Conservation (phyloP, 2,329 filamentous ascomycete species). For the Pestalotiopsis sp. region DNA sequence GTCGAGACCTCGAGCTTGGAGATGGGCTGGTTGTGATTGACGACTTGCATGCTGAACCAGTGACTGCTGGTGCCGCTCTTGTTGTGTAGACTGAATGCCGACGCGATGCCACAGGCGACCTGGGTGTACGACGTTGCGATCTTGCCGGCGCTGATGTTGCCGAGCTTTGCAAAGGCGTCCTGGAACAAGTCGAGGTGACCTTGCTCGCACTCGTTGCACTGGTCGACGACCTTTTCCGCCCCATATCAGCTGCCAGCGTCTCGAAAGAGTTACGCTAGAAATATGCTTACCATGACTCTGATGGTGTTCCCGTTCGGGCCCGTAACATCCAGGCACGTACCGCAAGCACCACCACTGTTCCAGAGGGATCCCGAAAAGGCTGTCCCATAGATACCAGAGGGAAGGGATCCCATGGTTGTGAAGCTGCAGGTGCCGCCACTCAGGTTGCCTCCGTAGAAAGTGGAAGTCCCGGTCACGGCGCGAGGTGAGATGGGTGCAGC, state of each 20-base stretch:
- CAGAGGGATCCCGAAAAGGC: slow-evolving; percentile 61
- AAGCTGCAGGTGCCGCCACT: slow-evolving; percentile 64
- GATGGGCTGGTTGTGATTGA: slow-evolving; percentile 61
- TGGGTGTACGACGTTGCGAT: slow-evolving; percentile 41
- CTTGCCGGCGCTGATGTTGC: slow-evolving; percentile 33
- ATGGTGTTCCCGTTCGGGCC: slow-evolving; percentile 57
- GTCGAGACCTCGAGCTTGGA: slow-evolving; percentile 59
- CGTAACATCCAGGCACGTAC: slow-evolving; percentile 60
- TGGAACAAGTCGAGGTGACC: slow-evolving; percentile 47
- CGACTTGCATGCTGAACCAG: slow-evolving; percentile 60
- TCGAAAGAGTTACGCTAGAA: neutral
- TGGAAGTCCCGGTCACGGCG: slow-evolving; percentile 41
- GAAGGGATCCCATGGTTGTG: slow-evolving; percentile 57
- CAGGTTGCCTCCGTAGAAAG: slow-evolving; percentile 57
- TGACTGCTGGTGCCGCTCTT: slow-evolving; percentile 43
- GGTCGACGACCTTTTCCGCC: slow-evolving; percentile 41
- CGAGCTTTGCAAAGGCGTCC: slow-evolving; percentile 39
- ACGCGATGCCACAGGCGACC: slow-evolving; percentile 41
- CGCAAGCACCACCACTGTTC: slow-evolving; percentile 56
- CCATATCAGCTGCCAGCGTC: neutral
- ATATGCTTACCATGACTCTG: slow-evolving; percentile 59
- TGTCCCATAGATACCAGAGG: slow-evolving; percentile 58
- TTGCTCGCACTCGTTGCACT: slow-evolving; percentile 41
- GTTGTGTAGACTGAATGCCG: slow-evolving; percentile 42
- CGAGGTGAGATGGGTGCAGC: slow-evolving; percentile 2